Percentiles rank a stretch among this genome's conserved stretches.
phyloP scores from a whole-genome alignment of 2,329 filamentous ascomycete species.

The Teratosphaeria destructans region DNA sequence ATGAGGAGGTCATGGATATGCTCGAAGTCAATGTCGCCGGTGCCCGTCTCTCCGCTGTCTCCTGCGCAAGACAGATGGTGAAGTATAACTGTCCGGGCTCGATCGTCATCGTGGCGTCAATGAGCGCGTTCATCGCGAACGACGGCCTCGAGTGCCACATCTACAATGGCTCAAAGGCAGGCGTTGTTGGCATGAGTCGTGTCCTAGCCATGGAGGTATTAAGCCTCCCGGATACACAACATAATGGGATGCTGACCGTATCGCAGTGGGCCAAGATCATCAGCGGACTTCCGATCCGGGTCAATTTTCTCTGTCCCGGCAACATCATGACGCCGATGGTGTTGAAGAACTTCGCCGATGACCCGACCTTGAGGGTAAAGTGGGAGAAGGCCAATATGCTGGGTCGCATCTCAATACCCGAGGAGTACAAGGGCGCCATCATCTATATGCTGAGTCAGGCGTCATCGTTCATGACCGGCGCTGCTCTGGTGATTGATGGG shows the following conservation, averaged over 20 bases:
- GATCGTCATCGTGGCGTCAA: conserved; percentile 41
- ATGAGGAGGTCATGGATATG: conserved; percentile 25
- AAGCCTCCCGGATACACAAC: background rate
- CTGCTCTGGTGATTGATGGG: conserved; percentile 19
- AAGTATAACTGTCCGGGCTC: conserved; percentile 39
- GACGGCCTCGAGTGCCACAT: conserved; percentile 26
- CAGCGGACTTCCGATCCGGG: conserved; percentile 21
- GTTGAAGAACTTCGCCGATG: conserved; percentile 20
- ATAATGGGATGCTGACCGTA: background rate
- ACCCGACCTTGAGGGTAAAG: conserved; percentile 17
- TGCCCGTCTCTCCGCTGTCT: conserved; percentile 38
- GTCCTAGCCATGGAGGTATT: conserved; percentile 37
- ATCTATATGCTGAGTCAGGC: conserved; percentile 23
- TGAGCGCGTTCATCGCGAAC: conserved; percentile 42
- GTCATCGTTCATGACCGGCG: conserved; percentile 19
- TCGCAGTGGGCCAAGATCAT: conserved; percentile 17
- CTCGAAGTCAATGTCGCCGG: conserved; percentile 42
- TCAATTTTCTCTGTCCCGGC: conserved; percentile 25
- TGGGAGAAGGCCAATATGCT: conserved; percentile 26
- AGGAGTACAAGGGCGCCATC: conserved; percentile 21
- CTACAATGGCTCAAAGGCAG: conserved; percentile 47
- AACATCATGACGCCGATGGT: conserved; percentile 29
- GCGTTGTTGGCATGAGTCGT: conserved; percentile 41
- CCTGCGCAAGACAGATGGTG: conserved; percentile 38
- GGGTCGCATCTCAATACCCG: conserved; percentile 17